Base-by-base conservation (phyloP, 345 rosid genomes). In the Rhodamnia argentea region DNA sequence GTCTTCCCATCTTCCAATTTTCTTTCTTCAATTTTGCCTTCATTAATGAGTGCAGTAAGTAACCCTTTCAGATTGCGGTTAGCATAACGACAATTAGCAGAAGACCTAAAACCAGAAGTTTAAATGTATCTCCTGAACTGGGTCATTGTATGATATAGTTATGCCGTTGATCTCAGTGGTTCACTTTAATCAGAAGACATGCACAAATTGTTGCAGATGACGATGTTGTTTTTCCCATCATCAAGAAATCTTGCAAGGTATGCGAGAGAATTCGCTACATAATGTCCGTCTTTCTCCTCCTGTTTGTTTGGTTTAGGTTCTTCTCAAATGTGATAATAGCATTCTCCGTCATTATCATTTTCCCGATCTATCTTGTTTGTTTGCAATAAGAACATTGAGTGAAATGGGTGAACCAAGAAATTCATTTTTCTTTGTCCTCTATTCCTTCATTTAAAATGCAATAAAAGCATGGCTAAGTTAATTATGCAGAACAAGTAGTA, bases 171-270 rank as follows among this genome's bases (percentile, higher is more conserved):
- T 86, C 60, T 84, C 86, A 88, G 90, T 86, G 90, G 90, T 82
- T 88, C 64, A 13, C 88, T 62, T 83, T 88, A 83, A 81, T 88
- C 47, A 74, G 90, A 74, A 87, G 83, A 57, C 90, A 88, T 58
- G 90, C 88, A 37, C 81, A 87, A 55, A 27, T 88, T 12, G 85
- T 88, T 52, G 84, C 76, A 32, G 85, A 85, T 37, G 90, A 88
- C 62, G 14, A n/a, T 13, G 70, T 29, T 40, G 40, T 88, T 13
- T 83, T 86, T 13, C 64, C 90, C 37, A 42, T 88, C 85, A 86
- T 88, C 83, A 57, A 56, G 84, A 82, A 85, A 85, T 83, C 70
- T 75, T 88, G 90, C 87, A 86, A 86, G 90, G 90, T 86, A 86
- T 20, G 47, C 13, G 4, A 22, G 47, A 70, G 26, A 70, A 37